These are phyloP conservation scores for Pelargonium citronellum DNA, from an alignment of 441 rosid species.

Conservation along the genomic window DNA sequence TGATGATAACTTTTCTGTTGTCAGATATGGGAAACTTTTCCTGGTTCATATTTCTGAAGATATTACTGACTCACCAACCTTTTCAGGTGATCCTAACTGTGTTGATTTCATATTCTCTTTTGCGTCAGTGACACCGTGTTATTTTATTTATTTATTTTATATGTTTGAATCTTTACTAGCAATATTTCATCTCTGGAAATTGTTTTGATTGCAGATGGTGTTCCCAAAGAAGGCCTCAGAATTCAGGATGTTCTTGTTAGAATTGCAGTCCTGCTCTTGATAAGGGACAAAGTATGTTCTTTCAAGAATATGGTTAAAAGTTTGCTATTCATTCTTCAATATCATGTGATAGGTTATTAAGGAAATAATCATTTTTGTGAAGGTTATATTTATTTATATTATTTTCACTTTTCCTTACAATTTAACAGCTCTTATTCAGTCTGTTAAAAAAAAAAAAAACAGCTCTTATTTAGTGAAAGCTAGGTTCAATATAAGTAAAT, in stretches of 20 bases:
- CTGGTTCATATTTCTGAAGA: constrained; percentile 70
- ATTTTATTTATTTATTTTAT: constrained; percentile 11
- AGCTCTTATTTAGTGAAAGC: no score
- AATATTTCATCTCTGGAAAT: constrained; percentile 15
- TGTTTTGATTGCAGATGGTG: constrained; percentile 67
- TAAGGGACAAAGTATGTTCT: constrained; percentile 66
- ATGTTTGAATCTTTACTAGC: constrained; percentile 18
- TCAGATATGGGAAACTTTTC: constrained; percentile 74
- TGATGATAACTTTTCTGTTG: no score
- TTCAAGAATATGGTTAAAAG: constrained; percentile 2
- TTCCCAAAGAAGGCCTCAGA: constrained; percentile 98
- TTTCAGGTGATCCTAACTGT: constrained; percentile 53
- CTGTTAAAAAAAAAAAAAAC: no score
- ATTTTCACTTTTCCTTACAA: no score
- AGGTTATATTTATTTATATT: background rate
- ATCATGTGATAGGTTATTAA: background rate
- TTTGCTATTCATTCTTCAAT: background rate
- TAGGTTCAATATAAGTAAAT: background rate
- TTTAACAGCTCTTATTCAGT: background rate
- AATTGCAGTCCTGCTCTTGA: constrained; percentile 56
- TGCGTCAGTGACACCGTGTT: background rate
- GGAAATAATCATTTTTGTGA: background rate
- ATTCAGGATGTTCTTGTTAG: constrained; percentile 79
- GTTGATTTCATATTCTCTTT: constrained; percentile 11
- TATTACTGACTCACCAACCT: constrained; percentile 55